phyloP scores from a whole-genome alignment of 2,329 filamentous ascomycete species.

The Fusarium algeriense region DNA sequence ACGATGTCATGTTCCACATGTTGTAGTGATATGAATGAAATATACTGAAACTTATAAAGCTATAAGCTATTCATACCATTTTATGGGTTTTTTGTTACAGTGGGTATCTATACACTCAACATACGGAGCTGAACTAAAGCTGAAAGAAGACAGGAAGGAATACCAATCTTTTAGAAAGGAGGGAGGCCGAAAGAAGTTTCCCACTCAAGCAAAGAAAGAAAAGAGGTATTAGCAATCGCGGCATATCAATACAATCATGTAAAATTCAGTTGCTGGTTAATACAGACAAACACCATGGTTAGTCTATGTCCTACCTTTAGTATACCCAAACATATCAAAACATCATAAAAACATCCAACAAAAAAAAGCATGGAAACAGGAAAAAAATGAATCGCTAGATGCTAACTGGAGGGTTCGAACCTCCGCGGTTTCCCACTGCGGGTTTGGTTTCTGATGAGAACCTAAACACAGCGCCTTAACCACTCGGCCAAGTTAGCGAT shows the following conservation, averaged over 20 bases:
- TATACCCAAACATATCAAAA: too few species aligned
- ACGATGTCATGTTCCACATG: slow-evolving; percentile 22
- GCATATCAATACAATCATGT: too few species aligned
- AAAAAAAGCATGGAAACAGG: background rate
- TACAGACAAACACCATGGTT: too few species aligned
- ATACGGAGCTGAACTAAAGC: background rate
- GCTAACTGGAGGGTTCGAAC: slow-evolving; percentile 45
- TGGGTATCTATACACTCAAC: background rate
- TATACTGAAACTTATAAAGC: slow-evolving; percentile 14
- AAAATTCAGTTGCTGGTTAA: too few species aligned
- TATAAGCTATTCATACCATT: background rate
- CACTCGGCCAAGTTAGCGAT: slow-evolving; percentile 45
- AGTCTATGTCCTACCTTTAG: too few species aligned
- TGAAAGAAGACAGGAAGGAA: too few species aligned
- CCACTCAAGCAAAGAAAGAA: too few species aligned
- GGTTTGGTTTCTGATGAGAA: slow-evolving; percentile 42
- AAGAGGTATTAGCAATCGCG: too few species aligned
- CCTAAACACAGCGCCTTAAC: slow-evolving; percentile 45
- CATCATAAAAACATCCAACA: too few species aligned
- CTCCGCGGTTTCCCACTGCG: slow-evolving; percentile 45
- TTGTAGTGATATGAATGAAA: slow-evolving; percentile 31
- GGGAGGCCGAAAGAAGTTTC: too few species aligned
- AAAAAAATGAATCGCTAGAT: slow-evolving; percentile 9
- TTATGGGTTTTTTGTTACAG: background rate
- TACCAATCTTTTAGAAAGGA: too few species aligned